Evolutionary conservation across 2,329 filamentous ascomycete species (phyloP), one percentile per base, ranked within the genome.

Genomic region (Penicillium sp.): DNA sequence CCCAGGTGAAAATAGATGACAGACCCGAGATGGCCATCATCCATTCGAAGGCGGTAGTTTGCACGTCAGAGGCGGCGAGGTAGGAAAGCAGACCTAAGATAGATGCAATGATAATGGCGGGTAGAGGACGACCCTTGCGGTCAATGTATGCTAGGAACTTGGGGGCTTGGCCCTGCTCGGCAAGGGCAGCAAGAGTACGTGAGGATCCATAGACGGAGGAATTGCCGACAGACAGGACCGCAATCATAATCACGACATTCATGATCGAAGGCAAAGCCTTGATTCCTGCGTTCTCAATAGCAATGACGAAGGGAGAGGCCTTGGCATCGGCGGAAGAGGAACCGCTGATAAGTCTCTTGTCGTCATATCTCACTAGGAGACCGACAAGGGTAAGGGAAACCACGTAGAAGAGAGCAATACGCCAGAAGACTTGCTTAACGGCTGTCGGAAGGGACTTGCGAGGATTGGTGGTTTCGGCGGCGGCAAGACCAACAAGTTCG

Each of bases 371-470:
- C 0, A 97, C 90, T 3, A 96, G 80, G 1, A 96, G 81, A 26
- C 93, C 91, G 55, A 97, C 85, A 4, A 97, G 78, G 5, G 85
- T 85, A 11, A 97, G 81, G 1, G 89, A 89, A 34, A 95, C 85
- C 48, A 97, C 82, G 76, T 96, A 97, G 78, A 97, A 97, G 55
- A 95, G 81, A 4, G 86, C 85, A 69, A 96, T 96, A 67, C 92
- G 88, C 92, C 92, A 97, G 74, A 96, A 96, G 22, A 96, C 91
- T 72, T 96, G 92, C 76, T 95, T 96, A 67, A 95, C 86, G 13
- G 92, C 92, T 0, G 86, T 91, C 0, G 92, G 92, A 0, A 97
- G 80, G 1, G 88, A 89, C 70, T 94, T 83, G 56, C 78, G 74
- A 35, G 83, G 83, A 60, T 85, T 82, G 20, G 74, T 74, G 10